Percentiles rank a stretch among this genome's conserved stretches.
Conservation (phyloP, 2,329 filamentous ascomycete species). For the Elsinoe fawcettii region DNA sequence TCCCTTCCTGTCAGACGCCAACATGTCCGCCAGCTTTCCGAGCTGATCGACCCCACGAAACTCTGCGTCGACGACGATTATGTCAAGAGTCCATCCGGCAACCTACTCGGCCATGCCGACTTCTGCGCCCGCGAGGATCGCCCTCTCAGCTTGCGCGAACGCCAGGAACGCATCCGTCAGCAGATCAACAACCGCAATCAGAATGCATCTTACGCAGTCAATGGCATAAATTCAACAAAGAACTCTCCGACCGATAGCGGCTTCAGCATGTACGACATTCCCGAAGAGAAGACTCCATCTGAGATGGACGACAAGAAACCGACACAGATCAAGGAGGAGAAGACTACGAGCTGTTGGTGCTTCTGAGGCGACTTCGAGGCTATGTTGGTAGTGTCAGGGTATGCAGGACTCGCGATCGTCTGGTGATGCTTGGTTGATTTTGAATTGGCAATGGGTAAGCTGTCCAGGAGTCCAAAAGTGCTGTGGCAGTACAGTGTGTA, state of each 20-base stretch:
- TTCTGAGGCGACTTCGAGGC: not conserved
- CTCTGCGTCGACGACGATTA: slow-evolving; percentile 20
- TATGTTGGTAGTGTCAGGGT: slow-evolving; percentile 1
- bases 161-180: slow-evolving; percentile 28
- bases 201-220: slow-evolving; percentile 1
- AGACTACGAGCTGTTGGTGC: not conserved
- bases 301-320: not conserved
- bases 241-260: not conserved
- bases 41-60: slow-evolving; percentile 25
- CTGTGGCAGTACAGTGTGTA: not conserved
- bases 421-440: not conserved
- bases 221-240: not conserved
- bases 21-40: slow-evolving; percentile 22
- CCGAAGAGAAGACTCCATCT: not conserved
- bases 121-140: slow-evolving; percentile 25
- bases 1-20: slow-evolving; percentile 22
- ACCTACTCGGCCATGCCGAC: slow-evolving; percentile 23
- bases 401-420: not conserved
- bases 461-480: not conserved
- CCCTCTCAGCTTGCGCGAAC: slow-evolving; percentile 30
- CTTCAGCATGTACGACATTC: slow-evolving; percentile 13
- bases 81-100: slow-evolving; percentile 28
- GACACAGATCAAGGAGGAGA: slow-evolving; percentile 2
- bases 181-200: not conserved
- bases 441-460: not conserved